Conservation (phyloP, 116 monocot species). For the Trichopus zeylanicus region DNA sequence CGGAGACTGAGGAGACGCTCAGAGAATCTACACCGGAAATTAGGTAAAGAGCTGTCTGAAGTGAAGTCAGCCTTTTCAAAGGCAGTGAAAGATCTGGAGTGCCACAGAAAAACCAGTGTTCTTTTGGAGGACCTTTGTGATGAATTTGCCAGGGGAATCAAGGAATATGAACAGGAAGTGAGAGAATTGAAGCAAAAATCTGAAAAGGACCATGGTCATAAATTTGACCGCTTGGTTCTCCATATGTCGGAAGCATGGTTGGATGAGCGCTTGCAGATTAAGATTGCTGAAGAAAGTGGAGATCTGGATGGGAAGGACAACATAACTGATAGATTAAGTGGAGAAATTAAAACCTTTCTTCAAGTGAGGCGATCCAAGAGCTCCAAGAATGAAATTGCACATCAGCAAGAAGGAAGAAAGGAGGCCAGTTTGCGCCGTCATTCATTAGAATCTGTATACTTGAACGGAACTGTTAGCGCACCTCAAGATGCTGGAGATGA, state of each 20-base stretch:
- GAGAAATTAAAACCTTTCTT: conserved; percentile 57
- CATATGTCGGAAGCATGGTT: conserved; percentile 82
- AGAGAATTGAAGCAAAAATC: conserved; percentile 41
- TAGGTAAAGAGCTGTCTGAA: conserved; percentile 71
- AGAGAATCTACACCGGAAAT: conserved; percentile 57
- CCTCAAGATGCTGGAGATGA: conserved; percentile 71
- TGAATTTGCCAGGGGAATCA: conserved; percentile 72
- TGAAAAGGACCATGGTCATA: conserved; percentile 21
- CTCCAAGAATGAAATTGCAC: conserved; percentile 12
- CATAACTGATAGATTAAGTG: conserved; percentile 37
- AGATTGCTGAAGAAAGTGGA: conserved; percentile 43
- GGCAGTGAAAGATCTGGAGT: conserved; percentile 45
- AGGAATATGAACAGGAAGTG: conserved; percentile 63
- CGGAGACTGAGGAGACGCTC: conserved; percentile 60
- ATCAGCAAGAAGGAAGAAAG: conserved; percentile 6
- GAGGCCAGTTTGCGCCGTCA: conserved; percentile 35
- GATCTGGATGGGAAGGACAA: conserved; percentile 27
- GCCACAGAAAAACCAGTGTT: conserved; percentile 34
- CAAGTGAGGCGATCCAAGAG: conserved; percentile 23
- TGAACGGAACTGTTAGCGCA: conserved; percentile 63
- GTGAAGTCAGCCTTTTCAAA: conserved; percentile 35
- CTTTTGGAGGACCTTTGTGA: conserved; percentile 81
- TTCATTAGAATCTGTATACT: conserved; percentile 78
- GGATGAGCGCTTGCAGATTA: conserved; percentile 68
- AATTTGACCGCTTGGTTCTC: conserved; percentile 42